Evolutionary conservation across 768 basidiomycete genomes (phyloP), one percentile per base, ranked within the genome.

Genomic region (Hericium rajendrae): DNA sequence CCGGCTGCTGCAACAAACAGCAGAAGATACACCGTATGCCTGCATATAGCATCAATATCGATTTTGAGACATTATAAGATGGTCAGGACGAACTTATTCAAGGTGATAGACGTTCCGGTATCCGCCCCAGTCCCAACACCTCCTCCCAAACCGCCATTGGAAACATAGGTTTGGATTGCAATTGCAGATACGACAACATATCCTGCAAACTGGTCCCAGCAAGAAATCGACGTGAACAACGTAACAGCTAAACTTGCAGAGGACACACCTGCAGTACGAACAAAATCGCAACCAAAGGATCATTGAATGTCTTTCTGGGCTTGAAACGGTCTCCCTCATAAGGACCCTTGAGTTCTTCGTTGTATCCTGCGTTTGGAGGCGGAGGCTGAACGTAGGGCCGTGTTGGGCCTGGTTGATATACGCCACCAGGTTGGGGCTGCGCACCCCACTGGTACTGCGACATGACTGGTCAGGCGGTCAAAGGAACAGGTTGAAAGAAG

Each of bases 21-120:
- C 9, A 91, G 73, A n/a, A 92, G 79, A 64, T 85, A 88, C 2
- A 83, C 83, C 0, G 89, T 85, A 63, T 84, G 83, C 68, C 87
- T 87, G 52, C 20, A 56, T n/a, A 24, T 22, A 13, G 38, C 54
- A 60, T 53, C 54, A 39, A 38, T 15, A 51, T 26, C 48, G 48
- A 48, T 22, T 12, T 39, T 53, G 38, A 43, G 32, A 12, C 38
- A 28, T n/a, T 24, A 57, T 15, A 20, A 5, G 41, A 16, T n/a
- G 22, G 4, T 22, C 15, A 20, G 18, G 38, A 72, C 79, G 53
- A 58, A 84, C 85, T 76, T 73, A 71, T 92, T 84, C 54, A 91
- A 72, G 1, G 87, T 86, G 3, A 88, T 72, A 18, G 71, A 59
- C 5, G 74, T 79, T 9, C 88, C 88, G 4, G 75, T 74, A 16